Percentiles rank a stretch among this genome's conserved stretches.
Conservation (phyloP, 148 eudicot species). For the Vaccinium vitisidaea region DNA sequence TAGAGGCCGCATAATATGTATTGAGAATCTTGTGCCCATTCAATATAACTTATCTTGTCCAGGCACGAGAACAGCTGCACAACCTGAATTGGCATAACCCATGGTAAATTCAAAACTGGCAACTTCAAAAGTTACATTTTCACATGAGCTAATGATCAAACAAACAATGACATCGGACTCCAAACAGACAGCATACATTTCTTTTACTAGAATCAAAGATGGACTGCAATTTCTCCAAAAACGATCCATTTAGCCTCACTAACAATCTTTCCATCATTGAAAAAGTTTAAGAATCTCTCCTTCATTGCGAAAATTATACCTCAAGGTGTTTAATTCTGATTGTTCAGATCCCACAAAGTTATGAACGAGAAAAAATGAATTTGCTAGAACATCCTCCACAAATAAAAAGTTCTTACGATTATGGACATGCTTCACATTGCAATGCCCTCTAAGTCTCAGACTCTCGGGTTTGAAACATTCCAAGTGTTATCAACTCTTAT, state of each 20-base stretch:
- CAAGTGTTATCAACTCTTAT: neutral
- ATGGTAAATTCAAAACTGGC: neutral
- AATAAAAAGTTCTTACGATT: neutral
- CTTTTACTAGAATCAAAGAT: neutral
- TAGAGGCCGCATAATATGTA: slow-evolving; percentile 90
- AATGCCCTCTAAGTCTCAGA: neutral
- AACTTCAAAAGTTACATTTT: neutral
- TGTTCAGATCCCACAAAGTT: neutral
- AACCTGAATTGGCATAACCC: slow-evolving; percentile 45
- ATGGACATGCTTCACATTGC: neutral
- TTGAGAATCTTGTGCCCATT: slow-evolving; percentile 98
- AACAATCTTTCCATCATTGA: neutral
- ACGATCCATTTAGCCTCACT: neutral
- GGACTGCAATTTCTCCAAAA: neutral
- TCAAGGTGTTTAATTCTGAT: neutral
- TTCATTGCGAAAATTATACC: neutral
- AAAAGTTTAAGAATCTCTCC: neutral
- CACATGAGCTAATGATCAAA: neutral
- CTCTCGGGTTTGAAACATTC: neutral
- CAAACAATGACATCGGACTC: neutral
- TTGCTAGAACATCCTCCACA: neutral
- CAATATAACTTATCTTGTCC: slow-evolving; percentile 90
- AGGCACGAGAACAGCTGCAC: slow-evolving; percentile 87
- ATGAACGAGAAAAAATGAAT: neutral
- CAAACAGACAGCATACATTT: neutral